Evolutionary conservation across 2,329 filamentous ascomycete genomes (phyloP), one percentile per base, ranked within the genome.

Genomic region (Grosmannia clavigera): DNA sequence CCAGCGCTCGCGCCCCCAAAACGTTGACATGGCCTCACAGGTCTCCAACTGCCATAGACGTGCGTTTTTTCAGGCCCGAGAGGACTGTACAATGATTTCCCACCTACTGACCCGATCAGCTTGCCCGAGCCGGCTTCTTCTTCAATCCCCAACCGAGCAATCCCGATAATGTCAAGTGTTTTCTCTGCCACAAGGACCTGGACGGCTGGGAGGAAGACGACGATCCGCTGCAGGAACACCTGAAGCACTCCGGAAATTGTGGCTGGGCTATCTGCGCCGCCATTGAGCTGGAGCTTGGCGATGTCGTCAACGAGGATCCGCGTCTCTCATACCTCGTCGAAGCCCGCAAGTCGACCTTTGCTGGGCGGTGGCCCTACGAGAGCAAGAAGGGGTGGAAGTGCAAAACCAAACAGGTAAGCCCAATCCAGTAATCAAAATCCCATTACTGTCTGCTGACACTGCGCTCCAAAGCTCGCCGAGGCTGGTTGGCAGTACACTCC

Each of bases 401-500:
- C 75, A 95, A 94, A 72, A 85, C 83, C 0, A 88, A 94, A 66
- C 92, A 95, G 84, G 88, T 90, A 74, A 61, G 75, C 64, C 62
- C 56, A 33, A 35, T 57, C 14, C 5, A 16, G 2, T 10, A 11
- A 10, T 33, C 33, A 16, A 46, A 16, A 35, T 35, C 4, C 43
- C 19, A n/a, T 6, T 51, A 14, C 25, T 53, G 29, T 40, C 50
- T 52, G 3, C 35, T 61, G 51, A 50, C 50, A 27, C 55, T 61
- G 54, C 62, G 59, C 22, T 46, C 4, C 57, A n/a, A 67, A 94
- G 85, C 85, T 97, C 76, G 90, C 90, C 40, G 89, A 92, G 65
- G 89, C 90, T 33, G 94, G 94, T 12, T 99, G 92, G 92, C 91
- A 88, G 69, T 96, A 92, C 73, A 95, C 91, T 29, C 92, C 94